Evolutionary conservation across 106 monocot species (phyloP).

Genomic region (Triglochin maritima): DNA sequence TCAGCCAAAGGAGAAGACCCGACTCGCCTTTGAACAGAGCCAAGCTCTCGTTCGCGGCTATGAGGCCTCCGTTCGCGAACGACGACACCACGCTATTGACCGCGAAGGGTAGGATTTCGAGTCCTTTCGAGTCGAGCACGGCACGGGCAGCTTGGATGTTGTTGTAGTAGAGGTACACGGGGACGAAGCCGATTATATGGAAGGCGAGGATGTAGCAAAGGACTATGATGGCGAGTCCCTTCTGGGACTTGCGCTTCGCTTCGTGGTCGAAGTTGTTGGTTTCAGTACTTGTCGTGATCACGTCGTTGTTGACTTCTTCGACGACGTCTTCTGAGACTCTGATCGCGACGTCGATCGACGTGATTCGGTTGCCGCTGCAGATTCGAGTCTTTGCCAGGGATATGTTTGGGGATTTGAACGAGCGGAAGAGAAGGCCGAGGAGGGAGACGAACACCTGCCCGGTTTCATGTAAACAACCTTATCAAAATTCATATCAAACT

Average conservation of each 20-base stretch:
- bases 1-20: slow-evolving; percentile 13
- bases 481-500: too few relatives aligned
- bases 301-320: background rate
- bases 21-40: background rate
- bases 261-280: background rate
- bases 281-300: background rate
- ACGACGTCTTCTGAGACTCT: background rate
- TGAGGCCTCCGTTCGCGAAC: slow-evolving; percentile 27
- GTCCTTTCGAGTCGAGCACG: slow-evolving; percentile 5
- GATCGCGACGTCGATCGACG: too few relatives aligned
- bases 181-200: slow-evolving; percentile 10
- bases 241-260: background rate
- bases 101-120: slow-evolving; percentile 13
- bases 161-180: slow-evolving; percentile 20
- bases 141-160: slow-evolving; percentile 3
- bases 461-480: too few relatives aligned
- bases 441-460: slow-evolving; percentile 28
- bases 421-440: slow-evolving; percentile 10
- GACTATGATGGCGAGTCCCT: background rate
- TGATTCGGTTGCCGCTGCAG: too few relatives aligned
- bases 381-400: too few relatives aligned
- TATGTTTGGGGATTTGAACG: too few relatives aligned
- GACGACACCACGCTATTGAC: slow-evolving; percentile 17
- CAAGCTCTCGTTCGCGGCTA: slow-evolving; percentile 59
- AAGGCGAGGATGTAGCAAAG: background rate